A percentile compares a stretch with the other conserved stretches of the same genome.
phyloP scores from a whole-genome alignment of 306 rosid species.

The Cyamopsis tetragonoloba region DNA sequence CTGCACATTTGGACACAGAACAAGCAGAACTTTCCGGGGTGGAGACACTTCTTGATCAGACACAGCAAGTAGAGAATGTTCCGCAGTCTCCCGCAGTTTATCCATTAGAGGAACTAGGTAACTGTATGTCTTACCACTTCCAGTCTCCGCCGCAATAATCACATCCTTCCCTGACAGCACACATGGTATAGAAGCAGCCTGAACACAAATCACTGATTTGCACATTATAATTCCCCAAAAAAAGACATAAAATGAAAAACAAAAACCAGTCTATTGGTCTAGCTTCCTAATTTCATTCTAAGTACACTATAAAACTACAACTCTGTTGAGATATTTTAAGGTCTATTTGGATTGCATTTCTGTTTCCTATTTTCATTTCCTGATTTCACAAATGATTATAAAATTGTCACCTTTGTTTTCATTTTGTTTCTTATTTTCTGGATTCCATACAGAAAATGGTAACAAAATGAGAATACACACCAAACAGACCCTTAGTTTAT shows the following conservation, averaged over 20 bases:
- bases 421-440: not conserved
- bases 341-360: too few relatives aligned
- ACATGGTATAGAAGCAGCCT: constrained; percentile 88
- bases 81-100: constrained; percentile 36
- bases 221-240: not conserved
- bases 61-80: constrained; percentile 30
- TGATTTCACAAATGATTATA: too few relatives aligned
- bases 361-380: too few relatives aligned
- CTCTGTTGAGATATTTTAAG: too few relatives aligned
- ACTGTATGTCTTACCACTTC: constrained; percentile 91
- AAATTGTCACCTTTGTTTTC: too few relatives aligned
- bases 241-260: not conserved
- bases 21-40: constrained; percentile 45
- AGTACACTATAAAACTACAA: not conserved
- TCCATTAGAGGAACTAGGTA: constrained; percentile 76
- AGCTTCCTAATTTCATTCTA: not conserved
- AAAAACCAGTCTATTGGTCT: not conserved
- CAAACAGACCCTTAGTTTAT: too few relatives aligned
- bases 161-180: constrained; percentile 78
- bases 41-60: constrained; percentile 35
- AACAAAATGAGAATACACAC: too few relatives aligned
- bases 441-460: too few relatives aligned
- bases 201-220: constrained; percentile 23
- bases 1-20: constrained; percentile 91
- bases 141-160: constrained; percentile 94